Percentiles rank a stretch among this genome's conserved stretches.
These are phyloP conservation scores for Pseudofabraea citricarpa DNA, from an alignment of 2,329 filamentous ascomycete species.

Conservation along the genomic window DNA sequence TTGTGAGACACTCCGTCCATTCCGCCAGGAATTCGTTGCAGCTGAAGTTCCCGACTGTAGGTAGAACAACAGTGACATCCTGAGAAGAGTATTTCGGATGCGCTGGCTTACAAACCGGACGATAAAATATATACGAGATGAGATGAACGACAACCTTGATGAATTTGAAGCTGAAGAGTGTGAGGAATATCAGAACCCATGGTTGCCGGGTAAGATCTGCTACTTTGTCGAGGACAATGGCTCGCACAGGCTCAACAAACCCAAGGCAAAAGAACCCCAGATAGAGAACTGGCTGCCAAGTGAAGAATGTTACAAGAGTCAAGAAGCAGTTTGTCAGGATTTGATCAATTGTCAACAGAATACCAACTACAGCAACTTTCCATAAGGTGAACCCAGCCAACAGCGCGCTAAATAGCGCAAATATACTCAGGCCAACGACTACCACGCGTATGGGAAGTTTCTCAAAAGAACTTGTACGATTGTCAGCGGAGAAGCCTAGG, in stretches of 20 bases:
- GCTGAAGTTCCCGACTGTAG: constrained; percentile 9
- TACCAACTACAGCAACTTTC: no score
- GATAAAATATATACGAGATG: constrained; percentile 9
- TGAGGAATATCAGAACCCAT: not conserved
- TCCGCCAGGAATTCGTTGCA: constrained; percentile 6
- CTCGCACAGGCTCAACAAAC: not conserved
- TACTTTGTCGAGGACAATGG: not conserved
- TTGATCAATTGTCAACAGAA: no score
- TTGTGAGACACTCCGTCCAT: constrained; percentile 7
- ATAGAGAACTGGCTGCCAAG: not conserved
- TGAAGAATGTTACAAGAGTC: not conserved
- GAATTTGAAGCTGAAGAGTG: constrained; percentile 15
- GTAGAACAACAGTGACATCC: constrained; percentile 20
- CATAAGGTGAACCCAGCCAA: no score
- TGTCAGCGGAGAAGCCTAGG: no score
- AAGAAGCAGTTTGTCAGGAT: no score
- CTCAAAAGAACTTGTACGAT: no score
- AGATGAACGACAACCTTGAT: constrained; percentile 16
- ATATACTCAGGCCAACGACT: no score
- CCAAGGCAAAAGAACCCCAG: not conserved
- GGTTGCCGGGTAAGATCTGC: not conserved
- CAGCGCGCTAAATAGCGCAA: no score
- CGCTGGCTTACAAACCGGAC: not conserved
- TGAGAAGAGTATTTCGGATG: constrained; percentile 4
- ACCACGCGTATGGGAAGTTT: no score